Base-by-base conservation (phyloP, 768 basidiomycete genomes). In the Leccinum uliginosum region DNA sequence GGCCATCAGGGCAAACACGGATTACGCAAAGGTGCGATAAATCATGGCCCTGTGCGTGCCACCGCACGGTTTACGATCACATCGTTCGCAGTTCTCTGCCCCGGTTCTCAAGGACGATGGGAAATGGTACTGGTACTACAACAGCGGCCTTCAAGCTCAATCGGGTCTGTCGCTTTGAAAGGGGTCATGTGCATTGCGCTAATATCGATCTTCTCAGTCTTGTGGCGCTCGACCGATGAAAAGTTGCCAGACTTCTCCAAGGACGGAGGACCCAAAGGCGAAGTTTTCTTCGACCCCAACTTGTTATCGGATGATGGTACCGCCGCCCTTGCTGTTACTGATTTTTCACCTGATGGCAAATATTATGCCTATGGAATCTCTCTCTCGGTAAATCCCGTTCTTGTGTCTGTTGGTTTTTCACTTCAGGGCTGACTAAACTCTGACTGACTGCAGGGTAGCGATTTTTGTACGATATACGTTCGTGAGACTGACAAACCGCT, bases 221-320 rank as follows among this genome's bases (percentile, higher is more conserved):
- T 86, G 57, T 83, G 84, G 67, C 80, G 87, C 12, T 86, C 85
- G 27, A 80, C 73, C 62, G 78, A 80, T 57, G 71, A 70, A 6
- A 70, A 63, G 17, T 71, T 87, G 47, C 89, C 88, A 40, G 78
- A 80, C 60, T 78, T 82, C 65, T 76, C 78, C 43, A 65, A 75
- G 35, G 72, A 74, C 17, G 66, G 71, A 17, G 77, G 74, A 27
- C 65, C 72, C 17, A 80, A 75, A 14, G 83, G 83, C 27, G 89
- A 91, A 67, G 76, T 91, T 4, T 93, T 89, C 71, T 92, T 93
- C 64, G 88, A 93, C 69, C 81, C 87, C 8, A 93, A 93, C 70
- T 66, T 86, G 23, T 74, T 93, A 19, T 80, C 84, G 27, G 73
- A 77, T 6, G 91, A 93, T 65, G 90, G 89, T 19, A 89, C 87